Percentiles rank a stretch among this genome's conserved stretches.
Conservation (phyloP, 257 asterid genomes). For the Anisodus tanguticus region DNA sequence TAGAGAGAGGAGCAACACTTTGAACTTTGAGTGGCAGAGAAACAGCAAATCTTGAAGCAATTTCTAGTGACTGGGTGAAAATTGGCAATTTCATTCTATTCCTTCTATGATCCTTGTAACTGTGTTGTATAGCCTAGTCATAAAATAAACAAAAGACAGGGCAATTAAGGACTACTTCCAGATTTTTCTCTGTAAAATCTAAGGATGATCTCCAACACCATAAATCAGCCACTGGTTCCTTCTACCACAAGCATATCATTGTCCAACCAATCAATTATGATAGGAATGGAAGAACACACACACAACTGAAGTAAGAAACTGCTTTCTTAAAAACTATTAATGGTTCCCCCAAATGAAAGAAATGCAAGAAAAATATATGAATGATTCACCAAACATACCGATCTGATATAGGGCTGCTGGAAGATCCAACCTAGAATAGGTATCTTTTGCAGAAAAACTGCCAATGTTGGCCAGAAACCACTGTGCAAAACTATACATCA, state of each 20-base stretch:
- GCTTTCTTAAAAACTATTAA: background rate
- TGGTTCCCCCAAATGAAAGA: background rate
- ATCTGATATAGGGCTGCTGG: slow-evolving; percentile 89
- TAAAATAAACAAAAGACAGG: background rate
- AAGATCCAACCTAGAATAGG: slow-evolving; percentile 91
- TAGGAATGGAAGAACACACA: background rate
- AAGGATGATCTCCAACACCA: slow-evolving; percentile 1
- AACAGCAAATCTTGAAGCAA: background rate
- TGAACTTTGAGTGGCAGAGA: background rate
- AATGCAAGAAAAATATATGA: background rate
- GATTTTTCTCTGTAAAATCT: slow-evolving; percentile 6
- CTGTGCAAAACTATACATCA: slow-evolving; percentile 53
- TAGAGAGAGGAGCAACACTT: background rate
- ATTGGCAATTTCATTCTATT: background rate
- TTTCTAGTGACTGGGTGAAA: background rate
- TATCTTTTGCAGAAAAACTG: slow-evolving; percentile 91
- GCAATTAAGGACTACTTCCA: background rate
- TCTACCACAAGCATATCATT: background rate
- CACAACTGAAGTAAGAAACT: background rate
- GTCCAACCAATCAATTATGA: background rate
- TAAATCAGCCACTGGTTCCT: background rate
- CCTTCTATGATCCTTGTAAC: slow-evolving; percentile 7
- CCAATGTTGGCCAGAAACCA: slow-evolving; percentile 98
- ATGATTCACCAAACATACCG: slow-evolving; percentile 58
- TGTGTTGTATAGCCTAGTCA: background rate